Conservation (phyloP, 1,139 yeast species). For the Suzukiozyma palmioleophila region DNA sequence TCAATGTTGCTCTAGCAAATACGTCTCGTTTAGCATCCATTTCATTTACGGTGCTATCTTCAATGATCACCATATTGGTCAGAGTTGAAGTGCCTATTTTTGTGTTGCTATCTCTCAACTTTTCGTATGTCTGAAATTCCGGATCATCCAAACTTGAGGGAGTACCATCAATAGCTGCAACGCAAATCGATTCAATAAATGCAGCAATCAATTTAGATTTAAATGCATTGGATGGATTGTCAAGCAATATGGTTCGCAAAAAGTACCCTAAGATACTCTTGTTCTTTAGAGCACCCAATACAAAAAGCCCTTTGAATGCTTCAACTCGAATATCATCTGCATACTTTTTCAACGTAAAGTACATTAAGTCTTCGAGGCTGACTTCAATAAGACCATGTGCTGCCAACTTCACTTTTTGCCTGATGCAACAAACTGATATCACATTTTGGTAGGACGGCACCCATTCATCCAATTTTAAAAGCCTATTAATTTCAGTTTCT, state of each 20-base stretch:
- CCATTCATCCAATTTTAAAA: slow-evolving; percentile 82
- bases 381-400: slow-evolving; percentile 51
- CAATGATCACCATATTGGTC: slow-evolving; percentile 44
- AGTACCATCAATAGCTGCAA: slow-evolving; percentile 66
- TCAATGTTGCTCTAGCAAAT: slow-evolving; percentile 43
- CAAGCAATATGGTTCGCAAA: slow-evolving; percentile 54
- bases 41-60: slow-evolving; percentile 42
- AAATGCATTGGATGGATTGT: slow-evolving; percentile 46
- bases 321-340: slow-evolving; percentile 55
- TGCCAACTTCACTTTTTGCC: slow-evolving; percentile 58
- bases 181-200: slow-evolving; percentile 52
- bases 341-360: slow-evolving; percentile 48
- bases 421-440: slow-evolving; percentile 54
- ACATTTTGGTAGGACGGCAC: slow-evolving; percentile 66
- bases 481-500: slow-evolving; percentile 55
- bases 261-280: slow-evolving; percentile 56
- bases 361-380: slow-evolving; percentile 46
- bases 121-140: slow-evolving; percentile 44
- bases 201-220: slow-evolving; percentile 46
- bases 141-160: slow-evolving; percentile 54
- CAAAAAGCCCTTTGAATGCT: slow-evolving; percentile 67
- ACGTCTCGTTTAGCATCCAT: slow-evolving; percentile 43
- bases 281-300: slow-evolving; percentile 75
- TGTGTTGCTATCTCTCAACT: slow-evolving; percentile 16
- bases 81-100: slow-evolving; percentile 12